Base-by-base conservation (phyloP, 139 green algal species). In the Chlamydomonas applanata region DNA sequence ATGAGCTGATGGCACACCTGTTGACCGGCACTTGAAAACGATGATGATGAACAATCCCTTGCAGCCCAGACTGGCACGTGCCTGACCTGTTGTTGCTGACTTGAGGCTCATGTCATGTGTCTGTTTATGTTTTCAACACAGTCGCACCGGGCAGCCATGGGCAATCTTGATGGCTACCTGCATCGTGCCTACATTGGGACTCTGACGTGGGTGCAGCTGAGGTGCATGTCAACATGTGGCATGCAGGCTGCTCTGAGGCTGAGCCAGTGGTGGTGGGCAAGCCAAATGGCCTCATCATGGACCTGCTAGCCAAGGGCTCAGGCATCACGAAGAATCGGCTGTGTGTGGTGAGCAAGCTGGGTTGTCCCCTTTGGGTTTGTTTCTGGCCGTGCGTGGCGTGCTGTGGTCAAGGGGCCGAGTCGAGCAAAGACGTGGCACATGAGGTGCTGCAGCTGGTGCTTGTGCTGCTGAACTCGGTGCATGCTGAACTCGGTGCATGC, bases 231-330 rank as follows among this genome's bases (percentile, higher is more conserved):
- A n/a, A n/a, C n/a, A n/a, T n/a, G n/a, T n/a, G n/a, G 7, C 40
- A 19, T 35, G 59, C 59, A 66, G 59, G 59, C 24, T 66, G 59
- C 59, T 36, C n/a, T 35, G 59, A 66, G n/a, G 30, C 29, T 4
- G 59, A 29, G 25, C 59, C 59, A 4, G 59, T 66, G 59, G 59
- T 66, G 11, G 59, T 66, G 29, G 59, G 59, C 24, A 66, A 66
- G 25, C 59, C 59, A 34, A 66, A 66, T 25, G 30, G 3, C n/a
- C 59, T 66, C 25, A 66, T 66, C n/a, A 66, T 29, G 11, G 59
- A 66, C 59, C 29, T 66, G n/a, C 29, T 66, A 16, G 59, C 59
- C 59, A 66, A 66, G 59, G 17, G n/a, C 11, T 16, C 24, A 4
- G 59, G 59, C 25, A 66, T 66, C 25, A 29, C 63, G 16, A 52